These are phyloP conservation scores for Cutaneotrichosporon cutaneum DNA, from an alignment of 1,284 basidiomycete species.

Conservation along the genomic window DNA sequence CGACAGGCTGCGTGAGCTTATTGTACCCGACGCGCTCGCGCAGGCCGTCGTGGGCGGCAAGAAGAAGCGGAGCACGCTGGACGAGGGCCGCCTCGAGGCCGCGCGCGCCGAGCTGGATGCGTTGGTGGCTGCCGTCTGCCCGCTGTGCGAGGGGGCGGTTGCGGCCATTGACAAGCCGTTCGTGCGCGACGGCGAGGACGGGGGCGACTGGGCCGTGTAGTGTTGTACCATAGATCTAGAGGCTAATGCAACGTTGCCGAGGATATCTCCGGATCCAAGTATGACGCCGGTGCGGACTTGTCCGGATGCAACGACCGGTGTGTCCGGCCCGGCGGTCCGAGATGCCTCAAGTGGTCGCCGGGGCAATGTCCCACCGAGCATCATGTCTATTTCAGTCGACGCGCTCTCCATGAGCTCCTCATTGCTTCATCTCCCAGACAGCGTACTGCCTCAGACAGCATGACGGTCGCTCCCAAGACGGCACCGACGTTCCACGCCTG, in stretches of 20 bases:
- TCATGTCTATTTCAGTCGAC: neutral
- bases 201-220: conserved; percentile 76
- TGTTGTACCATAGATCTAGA: conserved; percentile 5
- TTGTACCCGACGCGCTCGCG: conserved; percentile 85
- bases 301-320: no score
- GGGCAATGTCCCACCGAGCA: neutral
- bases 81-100: conserved; percentile 59
- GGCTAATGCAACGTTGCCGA: neutral
- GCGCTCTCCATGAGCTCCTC: neutral
- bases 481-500: conserved; percentile 34
- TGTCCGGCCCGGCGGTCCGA: neutral
- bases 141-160: conserved; percentile 82
- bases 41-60: conserved; percentile 45
- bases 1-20: conserved; percentile 81
- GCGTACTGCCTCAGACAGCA: no score
- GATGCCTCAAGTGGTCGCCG: neutral
- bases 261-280: neutral
- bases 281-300: no score
- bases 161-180: conserved; percentile 82
- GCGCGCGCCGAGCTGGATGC: conserved; percentile 77
- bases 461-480: conserved; percentile 30
- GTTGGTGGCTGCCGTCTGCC: conserved; percentile 79
- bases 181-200: conserved; percentile 72
- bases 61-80: conserved; percentile 54
- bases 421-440: neutral